Conservation (phyloP, 2,329 filamentous ascomycete genomes). For the Scytalidium lignicola region DNA sequence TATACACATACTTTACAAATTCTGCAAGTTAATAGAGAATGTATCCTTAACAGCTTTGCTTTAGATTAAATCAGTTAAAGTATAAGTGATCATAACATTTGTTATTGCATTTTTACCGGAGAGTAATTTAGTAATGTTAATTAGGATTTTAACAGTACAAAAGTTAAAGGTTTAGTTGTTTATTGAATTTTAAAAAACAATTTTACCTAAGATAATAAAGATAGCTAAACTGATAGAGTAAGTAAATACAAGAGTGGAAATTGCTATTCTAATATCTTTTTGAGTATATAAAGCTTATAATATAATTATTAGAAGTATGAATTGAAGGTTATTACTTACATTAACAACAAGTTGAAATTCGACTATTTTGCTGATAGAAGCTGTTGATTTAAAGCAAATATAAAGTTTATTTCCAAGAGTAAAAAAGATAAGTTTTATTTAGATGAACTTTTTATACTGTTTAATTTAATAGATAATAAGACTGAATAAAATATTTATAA, state of each 20-base stretch:
- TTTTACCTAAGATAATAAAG: constrained; percentile 40
- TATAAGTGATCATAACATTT: constrained; percentile 7
- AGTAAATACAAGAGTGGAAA: constrained; percentile 44
- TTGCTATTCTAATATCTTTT: constrained; percentile 39
- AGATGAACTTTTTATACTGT: constrained; percentile 40
- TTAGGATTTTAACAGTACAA: constrained; percentile 2
- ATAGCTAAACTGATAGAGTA: constrained; percentile 36
- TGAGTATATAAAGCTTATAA: constrained; percentile 45
- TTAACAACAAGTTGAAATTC: constrained; percentile 45
- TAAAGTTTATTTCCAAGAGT: constrained; percentile 43
- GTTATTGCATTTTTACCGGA: constrained; percentile 8
- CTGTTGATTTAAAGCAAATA: constrained; percentile 33
- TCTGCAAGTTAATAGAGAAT: not conserved
- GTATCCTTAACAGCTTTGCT: not conserved
- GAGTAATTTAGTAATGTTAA: constrained; percentile 4
- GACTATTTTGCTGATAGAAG: constrained; percentile 36
- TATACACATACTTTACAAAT: not conserved
- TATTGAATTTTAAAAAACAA: constrained; percentile 36
- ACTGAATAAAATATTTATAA: constrained; percentile 39
- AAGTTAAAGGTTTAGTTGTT: constrained; percentile 2
- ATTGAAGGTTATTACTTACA: constrained; percentile 45
- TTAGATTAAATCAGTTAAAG: not conserved
- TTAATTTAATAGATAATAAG: constrained; percentile 46
- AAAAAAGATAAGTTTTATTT: constrained; percentile 35
- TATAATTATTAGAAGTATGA: constrained; percentile 50